Evolutionary conservation across 1,284 basidiomycete species (phyloP), one percentile per base, ranked within the genome.

Genomic region (Violaceomyces palustris): DNA sequence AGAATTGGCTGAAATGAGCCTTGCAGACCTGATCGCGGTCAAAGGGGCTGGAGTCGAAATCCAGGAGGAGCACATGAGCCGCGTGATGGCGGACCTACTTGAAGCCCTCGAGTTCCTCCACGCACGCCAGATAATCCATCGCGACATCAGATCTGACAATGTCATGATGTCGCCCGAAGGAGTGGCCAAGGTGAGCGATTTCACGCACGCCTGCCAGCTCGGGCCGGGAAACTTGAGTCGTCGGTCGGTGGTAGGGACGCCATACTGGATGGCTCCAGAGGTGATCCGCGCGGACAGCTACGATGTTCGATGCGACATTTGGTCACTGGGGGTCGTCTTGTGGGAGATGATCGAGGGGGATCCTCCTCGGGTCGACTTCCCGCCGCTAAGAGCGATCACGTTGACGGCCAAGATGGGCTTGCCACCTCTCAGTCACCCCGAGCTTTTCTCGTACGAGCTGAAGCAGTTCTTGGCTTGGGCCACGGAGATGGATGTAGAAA

Each of bases 231-330:
- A 41, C 14, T 39, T 8, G 12, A 37, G 38, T 36, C 44, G 56
- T n/a, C 43, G 44, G n/a, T 57, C 51, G 23, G 59, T 66, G 17
- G 46, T 66, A 5, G 64, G 64, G 2, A 67, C 64, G 33, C 54
- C 65, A 33, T 67, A 67, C 49, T 67, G 63, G 63, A 67, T 67
- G 65, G 59, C 63, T 24, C 65, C 65, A n/a, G 65, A 67, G 31
- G 60, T 67, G 50, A 57, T 66, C 37, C 58, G 50, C 31, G 61
- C 58, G 4, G 39, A 59, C 39, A 39, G 40, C 14, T 67, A 67
- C 49, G 64, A 55, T 23, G 33, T 42, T 28, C 48, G 51, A 8
- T 60, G 55, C 35, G 65, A 67, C 32, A 48, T 67, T 14, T 67
- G 65, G 65, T 57, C 56, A 37, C 37, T 67, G 1, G 65, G 65